Percentiles rank a stretch among this genome's conserved stretches.
phyloP scores from a whole-genome alignment of 495 filamentous ascomycete genomes.

The Astrocystis sublimbata region DNA sequence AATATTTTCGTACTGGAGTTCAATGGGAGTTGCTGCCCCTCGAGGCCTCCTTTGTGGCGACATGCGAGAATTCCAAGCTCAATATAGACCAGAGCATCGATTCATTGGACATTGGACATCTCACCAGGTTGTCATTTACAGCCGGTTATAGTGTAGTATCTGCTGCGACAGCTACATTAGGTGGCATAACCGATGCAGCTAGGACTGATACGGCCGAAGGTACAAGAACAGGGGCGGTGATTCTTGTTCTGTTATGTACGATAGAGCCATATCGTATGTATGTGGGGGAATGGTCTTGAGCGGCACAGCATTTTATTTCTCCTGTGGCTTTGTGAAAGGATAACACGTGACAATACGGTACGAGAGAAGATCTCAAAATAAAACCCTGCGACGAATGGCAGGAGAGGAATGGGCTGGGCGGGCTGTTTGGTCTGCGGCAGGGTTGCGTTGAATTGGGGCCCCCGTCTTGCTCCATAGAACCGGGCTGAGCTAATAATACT shows the following conservation, averaged over 20 bases:
- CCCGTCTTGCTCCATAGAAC: background rate
- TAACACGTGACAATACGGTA: background rate
- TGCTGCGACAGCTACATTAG: background rate
- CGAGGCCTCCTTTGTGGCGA: background rate
- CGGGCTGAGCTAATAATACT: slow-evolving; percentile 9
- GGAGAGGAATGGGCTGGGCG: background rate
- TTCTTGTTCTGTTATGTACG: background rate
- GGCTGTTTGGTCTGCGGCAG: background rate
- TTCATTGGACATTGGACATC: background rate
- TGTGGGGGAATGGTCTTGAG: background rate
- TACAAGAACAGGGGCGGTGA: background rate
- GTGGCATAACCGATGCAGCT: background rate
- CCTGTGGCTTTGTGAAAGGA: background rate
- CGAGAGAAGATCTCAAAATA: slow-evolving; percentile 6
- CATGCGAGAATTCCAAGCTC: background rate
- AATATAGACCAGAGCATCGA: background rate
- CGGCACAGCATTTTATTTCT: background rate
- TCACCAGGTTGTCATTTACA: background rate
- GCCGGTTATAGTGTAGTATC: background rate
- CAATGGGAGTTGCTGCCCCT: too few species aligned
- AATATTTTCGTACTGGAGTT: too few species aligned
- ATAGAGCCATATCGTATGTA: too few species aligned
- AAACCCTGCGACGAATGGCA: slow-evolving; percentile 3
- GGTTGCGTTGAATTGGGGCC: background rate
- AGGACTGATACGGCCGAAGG: background rate